phyloP scores from a whole-genome alignment of 805 yeast species.

The Zygosaccharomyces siamensis region DNA sequence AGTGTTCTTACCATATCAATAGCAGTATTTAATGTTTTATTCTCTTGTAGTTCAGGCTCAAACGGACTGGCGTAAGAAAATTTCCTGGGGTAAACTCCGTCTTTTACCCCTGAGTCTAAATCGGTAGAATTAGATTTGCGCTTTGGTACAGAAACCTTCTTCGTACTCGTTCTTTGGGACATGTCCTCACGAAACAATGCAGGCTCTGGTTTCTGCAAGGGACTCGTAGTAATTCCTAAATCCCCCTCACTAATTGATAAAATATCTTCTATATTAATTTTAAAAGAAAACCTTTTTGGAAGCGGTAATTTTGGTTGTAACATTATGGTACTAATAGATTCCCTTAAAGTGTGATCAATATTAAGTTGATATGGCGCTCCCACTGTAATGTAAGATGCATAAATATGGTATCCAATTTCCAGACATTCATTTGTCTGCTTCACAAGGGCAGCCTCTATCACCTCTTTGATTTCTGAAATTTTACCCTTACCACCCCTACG shows the following conservation, averaged over 20 bases:
- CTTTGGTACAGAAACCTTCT: background rate
- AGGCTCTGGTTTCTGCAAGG: constrained; percentile 3
- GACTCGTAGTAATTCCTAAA: background rate
- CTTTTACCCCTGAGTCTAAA: background rate
- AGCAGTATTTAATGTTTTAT: constrained; percentile 20
- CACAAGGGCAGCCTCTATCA: constrained; percentile 39
- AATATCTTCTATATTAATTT: constrained; percentile 1
- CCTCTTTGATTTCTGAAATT: constrained; percentile 26
- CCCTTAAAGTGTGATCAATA: constrained; percentile 51
- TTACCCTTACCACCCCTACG: constrained; percentile 12
- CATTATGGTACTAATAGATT: constrained; percentile 40
- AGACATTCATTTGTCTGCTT: constrained; percentile 51
- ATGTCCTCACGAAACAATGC: background rate
- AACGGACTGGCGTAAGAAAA: background rate
- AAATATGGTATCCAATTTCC: constrained; percentile 59
- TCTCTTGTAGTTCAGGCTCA: background rate
- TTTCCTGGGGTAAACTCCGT: background rate
- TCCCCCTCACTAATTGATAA: background rate
- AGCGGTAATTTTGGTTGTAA: constrained; percentile 38
- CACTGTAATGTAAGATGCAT: constrained; percentile 55
- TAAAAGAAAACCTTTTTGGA: constrained; percentile 3
- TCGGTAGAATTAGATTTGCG: background rate
- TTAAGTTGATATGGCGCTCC: constrained; percentile 70
- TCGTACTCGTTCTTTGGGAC: background rate
- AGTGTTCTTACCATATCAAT: constrained; percentile 37